phyloP scores from a whole-genome alignment of 2,329 filamentous ascomycete species.

The Pestalotiopsis sp. region DNA sequence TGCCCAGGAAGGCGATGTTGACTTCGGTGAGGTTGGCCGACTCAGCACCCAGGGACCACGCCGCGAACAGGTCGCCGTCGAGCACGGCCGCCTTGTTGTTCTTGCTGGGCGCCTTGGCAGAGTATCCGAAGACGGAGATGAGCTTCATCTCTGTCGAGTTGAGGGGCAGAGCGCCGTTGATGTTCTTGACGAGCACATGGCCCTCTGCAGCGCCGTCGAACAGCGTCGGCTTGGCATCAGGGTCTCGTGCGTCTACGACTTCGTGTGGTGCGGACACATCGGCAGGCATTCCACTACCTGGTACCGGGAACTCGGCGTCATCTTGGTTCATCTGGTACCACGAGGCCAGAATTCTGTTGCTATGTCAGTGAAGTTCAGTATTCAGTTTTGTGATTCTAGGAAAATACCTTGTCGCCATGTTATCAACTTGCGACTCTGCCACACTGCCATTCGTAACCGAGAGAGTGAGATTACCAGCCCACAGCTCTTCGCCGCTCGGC shows the following conservation, averaged over 20 bases:
- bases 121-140: slow-evolving; percentile 49
- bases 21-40: slow-evolving; percentile 18
- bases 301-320: slow-evolving; percentile 23
- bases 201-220: slow-evolving; percentile 40
- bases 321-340: slow-evolving; percentile 44
- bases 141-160: slow-evolving; percentile 32
- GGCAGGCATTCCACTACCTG: slow-evolving; percentile 38
- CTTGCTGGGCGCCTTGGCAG: slow-evolving; percentile 28
- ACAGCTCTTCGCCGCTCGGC: slow-evolving; percentile 42
- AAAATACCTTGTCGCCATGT: slow-evolving; percentile 53
- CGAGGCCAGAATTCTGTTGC: slow-evolving; percentile 32
- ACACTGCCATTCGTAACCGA: slow-evolving; percentile 53
- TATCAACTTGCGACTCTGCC: slow-evolving; percentile 42
- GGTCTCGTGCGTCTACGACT: slow-evolving; percentile 43
- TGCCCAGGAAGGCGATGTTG: slow-evolving; percentile 24
- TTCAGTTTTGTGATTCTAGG: background rate
- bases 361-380: no score
- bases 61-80: slow-evolving; percentile 41
- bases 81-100: slow-evolving; percentile 43
- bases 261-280: slow-evolving; percentile 37
- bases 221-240: slow-evolving; percentile 24
- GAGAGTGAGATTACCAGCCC: slow-evolving; percentile 46
- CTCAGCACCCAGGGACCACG: slow-evolving; percentile 17
- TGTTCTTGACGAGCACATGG: slow-evolving; percentile 47
- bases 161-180: slow-evolving; percentile 43